Base-by-base conservation (phyloP, 352 stramenopile species). In the Phytophthora sp. region DNA sequence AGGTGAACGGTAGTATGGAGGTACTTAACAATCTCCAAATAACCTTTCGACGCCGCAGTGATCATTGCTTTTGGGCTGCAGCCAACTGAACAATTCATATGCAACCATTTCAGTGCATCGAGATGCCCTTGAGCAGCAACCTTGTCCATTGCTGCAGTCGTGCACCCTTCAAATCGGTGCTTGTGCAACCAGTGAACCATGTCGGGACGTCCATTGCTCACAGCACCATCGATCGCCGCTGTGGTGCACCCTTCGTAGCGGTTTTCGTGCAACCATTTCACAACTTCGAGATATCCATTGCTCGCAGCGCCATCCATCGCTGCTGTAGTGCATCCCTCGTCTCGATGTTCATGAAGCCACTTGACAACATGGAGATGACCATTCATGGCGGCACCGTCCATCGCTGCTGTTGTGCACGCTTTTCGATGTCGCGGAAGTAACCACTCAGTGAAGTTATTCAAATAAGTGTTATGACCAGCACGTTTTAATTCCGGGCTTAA, bases 231-330 rank as follows among this genome's bases (percentile, higher is more conserved):
- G 6, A 64, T 64, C 2, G 55, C 55, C 27, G 27, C 43, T 1
- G 6, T 24, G 4, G 44, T 64, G 38, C 56, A 65, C 10, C 46
- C 46, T 18, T 58, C 56, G 4, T 13, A 3, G 2, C 56, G 28
- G 37, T 54, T 49, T 41, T 52, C 34, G 18, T 65, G 35, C 27
- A 65, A 39, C 30, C 39, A 65, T n/a, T 49, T 15, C 32, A 66
- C 39, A 7, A 60, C 39, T 0, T 43, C 8, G 4, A 60, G 24
- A 5, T 34, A 6, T 17, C 57, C 57, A 11, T 20, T 23, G 2
- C 30, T 32, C 7, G 49, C 57, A 4, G 57, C 57, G 13, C 31
- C 23, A 43, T 59, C 41, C 57, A 60, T 66, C 21, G 57, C 48
- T 2, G 28, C 31, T 3, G 26, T 42, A 4, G 57, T 55, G 48